These are phyloP conservation scores for Litsea cubeba DNA, from an alignment of 164 flowering plant species.

Conservation along the genomic window DNA sequence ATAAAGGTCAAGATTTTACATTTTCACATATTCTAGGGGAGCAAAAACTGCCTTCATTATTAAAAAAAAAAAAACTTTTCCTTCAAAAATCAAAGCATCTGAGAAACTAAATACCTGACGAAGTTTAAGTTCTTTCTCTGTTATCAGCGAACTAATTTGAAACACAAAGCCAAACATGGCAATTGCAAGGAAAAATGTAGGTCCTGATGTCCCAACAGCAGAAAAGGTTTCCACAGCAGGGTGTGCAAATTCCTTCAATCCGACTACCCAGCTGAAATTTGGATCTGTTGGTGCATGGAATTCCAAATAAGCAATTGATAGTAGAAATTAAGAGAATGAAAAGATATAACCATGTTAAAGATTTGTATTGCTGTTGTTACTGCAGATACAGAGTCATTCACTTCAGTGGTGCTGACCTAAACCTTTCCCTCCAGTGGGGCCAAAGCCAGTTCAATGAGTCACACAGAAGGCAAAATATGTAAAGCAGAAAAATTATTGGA, in stretches of 20 bases:
- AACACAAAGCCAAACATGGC: slow-evolving; percentile 92
- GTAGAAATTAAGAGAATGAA: background rate
- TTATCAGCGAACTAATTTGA: slow-evolving; percentile 67
- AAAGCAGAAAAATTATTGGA: no score
- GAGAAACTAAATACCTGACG: slow-evolving; percentile 69
- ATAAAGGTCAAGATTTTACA: background rate
- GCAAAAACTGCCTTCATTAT: background rate
- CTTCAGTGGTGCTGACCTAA: background rate
- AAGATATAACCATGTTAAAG: background rate
- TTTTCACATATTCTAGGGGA: background rate
- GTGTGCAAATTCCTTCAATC: slow-evolving; percentile 67
- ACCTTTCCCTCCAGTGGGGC: no score
- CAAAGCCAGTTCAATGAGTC: no score
- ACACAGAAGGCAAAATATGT: no score
- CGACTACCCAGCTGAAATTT: slow-evolving; percentile 73
- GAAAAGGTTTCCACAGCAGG: slow-evolving; percentile 29
- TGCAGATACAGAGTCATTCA: background rate
- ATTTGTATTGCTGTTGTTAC: background rate
- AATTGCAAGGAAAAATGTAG: slow-evolving; percentile 84
- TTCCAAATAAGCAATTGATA: background rate
- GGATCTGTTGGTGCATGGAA: slow-evolving; percentile 44
- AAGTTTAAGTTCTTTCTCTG: slow-evolving; percentile 95
- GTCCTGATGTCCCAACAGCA: slow-evolving; percentile 42
- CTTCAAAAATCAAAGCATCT: background rate
- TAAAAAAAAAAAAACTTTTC: no score